These are phyloP conservation scores for Ascochyta koolunga DNA, from an alignment of 2,329 filamentous ascomycete species.

Conservation along the genomic window DNA sequence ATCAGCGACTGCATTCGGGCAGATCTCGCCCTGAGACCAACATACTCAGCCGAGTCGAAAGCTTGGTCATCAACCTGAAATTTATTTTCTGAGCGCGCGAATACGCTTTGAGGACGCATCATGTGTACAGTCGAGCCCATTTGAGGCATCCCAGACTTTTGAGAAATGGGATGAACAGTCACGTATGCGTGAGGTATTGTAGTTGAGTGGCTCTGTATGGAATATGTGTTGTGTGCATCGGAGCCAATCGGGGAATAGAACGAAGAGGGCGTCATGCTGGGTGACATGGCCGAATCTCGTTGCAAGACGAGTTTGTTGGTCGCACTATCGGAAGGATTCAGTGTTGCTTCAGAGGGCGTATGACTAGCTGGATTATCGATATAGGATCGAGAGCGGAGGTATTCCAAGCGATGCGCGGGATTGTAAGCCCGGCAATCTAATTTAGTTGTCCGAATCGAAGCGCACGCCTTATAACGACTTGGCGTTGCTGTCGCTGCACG, in stretches of 20 bases:
- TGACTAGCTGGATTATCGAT: neutral
- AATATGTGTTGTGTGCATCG: neutral
- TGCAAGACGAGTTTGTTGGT: neutral
- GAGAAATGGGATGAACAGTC: neutral
- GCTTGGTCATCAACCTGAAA: neutral
- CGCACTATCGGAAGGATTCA: conserved; percentile 1
- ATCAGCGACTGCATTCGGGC: neutral
- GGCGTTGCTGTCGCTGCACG: neutral
- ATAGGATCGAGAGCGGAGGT: neutral
- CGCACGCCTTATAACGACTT: neutral
- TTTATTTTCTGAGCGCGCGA: neutral
- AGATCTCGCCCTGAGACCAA: neutral
- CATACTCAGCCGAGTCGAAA: neutral
- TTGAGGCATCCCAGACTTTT: neutral
- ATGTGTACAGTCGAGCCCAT: neutral
- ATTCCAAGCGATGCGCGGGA: neutral
- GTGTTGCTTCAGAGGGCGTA: neutral
- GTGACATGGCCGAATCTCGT: neutral
- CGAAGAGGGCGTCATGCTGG: neutral
- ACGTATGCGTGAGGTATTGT: neutral
- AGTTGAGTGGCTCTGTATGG: neutral
- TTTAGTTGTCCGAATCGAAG: neutral
- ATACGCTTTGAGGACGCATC: neutral
- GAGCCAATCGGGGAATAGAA: neutral
- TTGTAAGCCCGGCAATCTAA: neutral